phyloP scores from a whole-genome alignment of 2,329 filamentous ascomycete species.

The Colletotrichum theobromicola region DNA sequence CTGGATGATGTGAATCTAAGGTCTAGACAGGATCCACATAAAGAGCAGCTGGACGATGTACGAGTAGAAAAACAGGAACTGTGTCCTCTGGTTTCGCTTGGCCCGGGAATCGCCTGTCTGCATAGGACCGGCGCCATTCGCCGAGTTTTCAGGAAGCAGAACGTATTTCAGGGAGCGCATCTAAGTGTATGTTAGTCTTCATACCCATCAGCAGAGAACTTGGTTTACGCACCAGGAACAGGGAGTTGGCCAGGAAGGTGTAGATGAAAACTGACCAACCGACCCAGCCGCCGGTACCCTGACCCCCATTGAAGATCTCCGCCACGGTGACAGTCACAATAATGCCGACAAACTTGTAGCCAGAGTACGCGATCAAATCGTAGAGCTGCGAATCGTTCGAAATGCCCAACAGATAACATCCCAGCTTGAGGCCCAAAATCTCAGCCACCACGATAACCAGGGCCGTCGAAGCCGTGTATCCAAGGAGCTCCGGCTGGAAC shows the following conservation, averaged over 20 bases:
- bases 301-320: constrained; percentile 77
- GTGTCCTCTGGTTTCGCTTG: constrained; percentile 85
- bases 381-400: constrained; percentile 92
- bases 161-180: constrained; percentile 96
- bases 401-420: constrained; percentile 92
- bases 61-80: constrained; percentile 93
- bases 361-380: constrained; percentile 93
- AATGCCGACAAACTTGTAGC: constrained; percentile 98
- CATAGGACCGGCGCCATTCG: constrained; percentile 68
- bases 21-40: constrained; percentile 77
- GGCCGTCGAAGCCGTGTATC: constrained; percentile 85
- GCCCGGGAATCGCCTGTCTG: constrained; percentile 73
- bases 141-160: constrained; percentile 81
- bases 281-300: constrained; percentile 85
- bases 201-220: background rate
- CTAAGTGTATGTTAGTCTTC: constrained; percentile 47
- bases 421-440: constrained; percentile 88
- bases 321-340: constrained; percentile 87
- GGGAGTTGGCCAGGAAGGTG: constrained; percentile 90
- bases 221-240: constrained; percentile 77
- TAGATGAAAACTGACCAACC: constrained; percentile 91
- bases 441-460: constrained; percentile 85
- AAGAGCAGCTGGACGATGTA: constrained; percentile 94
- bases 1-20: constrained; percentile 29
- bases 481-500: constrained; percentile 93